phyloP scores from a whole-genome alignment of 176 grass and related monocot species.

The Stipa capillata region DNA sequence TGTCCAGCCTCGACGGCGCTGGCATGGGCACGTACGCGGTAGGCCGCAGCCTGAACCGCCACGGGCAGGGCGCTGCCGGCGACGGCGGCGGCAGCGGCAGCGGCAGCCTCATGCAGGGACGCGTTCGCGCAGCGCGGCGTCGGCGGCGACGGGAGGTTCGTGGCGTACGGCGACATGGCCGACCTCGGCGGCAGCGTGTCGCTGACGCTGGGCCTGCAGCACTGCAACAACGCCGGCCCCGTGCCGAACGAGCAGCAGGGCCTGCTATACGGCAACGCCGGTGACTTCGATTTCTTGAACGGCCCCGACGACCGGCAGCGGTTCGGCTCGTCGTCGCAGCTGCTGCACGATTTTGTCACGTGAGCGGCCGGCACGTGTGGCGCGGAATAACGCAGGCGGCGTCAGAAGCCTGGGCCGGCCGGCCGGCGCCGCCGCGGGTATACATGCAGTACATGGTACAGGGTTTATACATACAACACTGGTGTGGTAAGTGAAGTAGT shows the following conservation, averaged over 20 bases:
- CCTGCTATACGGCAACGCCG: slow-evolving; percentile 36
- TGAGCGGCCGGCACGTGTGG: slow-evolving; percentile 1
- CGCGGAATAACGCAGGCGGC: slow-evolving; percentile 30
- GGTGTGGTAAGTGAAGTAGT: slow-evolving; percentile 22
- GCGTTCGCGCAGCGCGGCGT: slow-evolving; percentile 32
- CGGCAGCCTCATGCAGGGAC: slow-evolving; percentile 51
- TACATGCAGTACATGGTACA: slow-evolving; percentile 32
- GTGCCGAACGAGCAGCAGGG: slow-evolving; percentile 34
- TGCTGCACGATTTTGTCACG: slow-evolving; percentile 88
- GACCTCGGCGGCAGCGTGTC: slow-evolving; percentile 65
- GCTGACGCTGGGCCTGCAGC: slow-evolving; percentile 81
- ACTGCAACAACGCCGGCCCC: slow-evolving; percentile 43
- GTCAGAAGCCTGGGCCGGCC: slow-evolving; percentile 35
- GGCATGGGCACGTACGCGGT: slow-evolving; percentile 7
- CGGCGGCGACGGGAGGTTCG: slow-evolving; percentile 48
- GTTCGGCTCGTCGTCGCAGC: slow-evolving; percentile 60
- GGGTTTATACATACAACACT: slow-evolving; percentile 15
- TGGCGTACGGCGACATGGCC: slow-evolving; percentile 65
- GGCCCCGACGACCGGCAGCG: slow-evolving; percentile 51
- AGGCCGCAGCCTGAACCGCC: slow-evolving; percentile 42
- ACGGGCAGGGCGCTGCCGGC: not conserved
- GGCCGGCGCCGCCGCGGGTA: slow-evolving; percentile 26
- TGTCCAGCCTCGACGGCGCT: slow-evolving; percentile 21
- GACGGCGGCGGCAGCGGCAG: too few relatives aligned
- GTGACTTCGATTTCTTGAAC: slow-evolving; percentile 66